A percentile compares a stretch with the other conserved stretches of the same genome.
phyloP scores from a whole-genome alignment of 352 stramenopile genomes.

The Phytophthora hibernalis region DNA sequence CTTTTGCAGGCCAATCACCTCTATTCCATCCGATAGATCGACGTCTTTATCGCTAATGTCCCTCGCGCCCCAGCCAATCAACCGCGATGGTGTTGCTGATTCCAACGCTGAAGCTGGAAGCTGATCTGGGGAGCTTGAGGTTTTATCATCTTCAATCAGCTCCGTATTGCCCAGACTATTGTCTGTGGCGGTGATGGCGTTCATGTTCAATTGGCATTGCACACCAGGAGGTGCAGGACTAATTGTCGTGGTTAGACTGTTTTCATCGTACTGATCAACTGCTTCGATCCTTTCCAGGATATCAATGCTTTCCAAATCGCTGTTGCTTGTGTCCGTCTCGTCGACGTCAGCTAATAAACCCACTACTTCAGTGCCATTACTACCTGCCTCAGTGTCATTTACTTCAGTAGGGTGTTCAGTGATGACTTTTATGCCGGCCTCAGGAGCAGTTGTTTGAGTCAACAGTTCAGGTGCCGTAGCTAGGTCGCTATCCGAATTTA shows the following conservation, averaged over 20 bases:
- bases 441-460: neutral
- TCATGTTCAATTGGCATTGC: neutral
- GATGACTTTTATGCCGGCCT: neutral
- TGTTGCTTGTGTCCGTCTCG: neutral
- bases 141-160: neutral
- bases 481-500: neutral
- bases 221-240: neutral
- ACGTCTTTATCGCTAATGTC: neutral
- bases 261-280: neutral
- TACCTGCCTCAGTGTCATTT: neutral
- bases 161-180: neutral
- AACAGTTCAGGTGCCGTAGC: neutral
- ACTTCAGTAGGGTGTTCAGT: neutral
- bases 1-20: neutral
- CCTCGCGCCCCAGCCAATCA: neutral
- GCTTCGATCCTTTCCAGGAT: neutral
- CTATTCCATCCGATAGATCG: neutral
- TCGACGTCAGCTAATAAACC: neutral
- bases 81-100: neutral
- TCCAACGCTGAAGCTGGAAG: neutral
- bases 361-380: neutral
- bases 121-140: neutral
- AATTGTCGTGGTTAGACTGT: neutral
- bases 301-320: conserved; percentile 10
- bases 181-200: neutral